A percentile compares a stretch with the other conserved stretches of the same genome.
Conservation (phyloP, 139 green algal species). For the Zygnema cylindricum region DNA sequence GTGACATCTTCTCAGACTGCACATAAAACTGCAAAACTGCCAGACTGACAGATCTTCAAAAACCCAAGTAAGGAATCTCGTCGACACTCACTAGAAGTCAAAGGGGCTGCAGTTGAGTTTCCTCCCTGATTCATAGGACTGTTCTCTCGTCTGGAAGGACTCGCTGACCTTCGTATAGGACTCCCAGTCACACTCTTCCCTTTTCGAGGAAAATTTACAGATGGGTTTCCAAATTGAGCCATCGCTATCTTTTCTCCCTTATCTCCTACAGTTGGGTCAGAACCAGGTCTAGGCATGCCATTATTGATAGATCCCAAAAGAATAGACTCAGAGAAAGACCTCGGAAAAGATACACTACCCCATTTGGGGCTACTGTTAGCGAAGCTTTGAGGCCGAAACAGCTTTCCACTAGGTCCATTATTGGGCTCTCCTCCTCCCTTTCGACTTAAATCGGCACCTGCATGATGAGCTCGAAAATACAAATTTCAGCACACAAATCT, state of each 20-base stretch:
- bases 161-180: background rate
- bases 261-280: background rate
- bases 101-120: no score
- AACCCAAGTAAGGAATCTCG: no score
- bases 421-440: background rate
- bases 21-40: no score
- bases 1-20: no score
- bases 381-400: background rate
- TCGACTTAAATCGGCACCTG: background rate
- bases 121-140: background rate
- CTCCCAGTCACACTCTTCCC: background rate
- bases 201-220: background rate
- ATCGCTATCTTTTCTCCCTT: background rate
- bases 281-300: background rate
- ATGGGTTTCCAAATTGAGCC: background rate
- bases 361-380: background rate
- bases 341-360: background rate
- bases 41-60: no score
- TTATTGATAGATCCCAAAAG: background rate
- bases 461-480: no score
- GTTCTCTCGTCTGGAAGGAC: background rate
- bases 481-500: background rate
- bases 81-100: no score
- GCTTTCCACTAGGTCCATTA: background rate
- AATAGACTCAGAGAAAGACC: background rate